Percentiles rank a stretch among this genome's conserved stretches.
Conservation (phyloP, 176 grass and related monocot species). For the Bonia amplexicaulis region DNA sequence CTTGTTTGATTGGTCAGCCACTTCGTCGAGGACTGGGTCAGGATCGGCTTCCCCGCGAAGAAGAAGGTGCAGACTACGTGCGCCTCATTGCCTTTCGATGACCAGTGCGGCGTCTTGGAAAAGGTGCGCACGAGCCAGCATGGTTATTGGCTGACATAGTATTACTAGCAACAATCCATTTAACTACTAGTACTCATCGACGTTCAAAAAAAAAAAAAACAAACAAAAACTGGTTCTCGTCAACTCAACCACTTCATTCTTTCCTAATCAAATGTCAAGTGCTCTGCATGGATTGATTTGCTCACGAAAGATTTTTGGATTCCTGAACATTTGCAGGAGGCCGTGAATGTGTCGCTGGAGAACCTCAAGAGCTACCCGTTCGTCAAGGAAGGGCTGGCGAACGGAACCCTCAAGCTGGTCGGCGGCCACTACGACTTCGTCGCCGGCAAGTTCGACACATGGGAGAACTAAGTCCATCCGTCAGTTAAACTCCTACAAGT, state of each 20-base stretch:
- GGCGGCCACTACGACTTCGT: conserved; percentile 82
- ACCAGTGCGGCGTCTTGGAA: conserved; percentile 64
- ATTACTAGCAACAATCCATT: background rate
- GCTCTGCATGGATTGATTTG: background rate
- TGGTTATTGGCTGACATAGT: background rate
- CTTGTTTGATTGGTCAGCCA: conserved; percentile 30
- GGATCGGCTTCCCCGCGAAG: conserved; percentile 51
- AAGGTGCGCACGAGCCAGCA: conserved; percentile 31
- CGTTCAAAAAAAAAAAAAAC: background rate
- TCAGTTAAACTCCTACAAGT: background rate
- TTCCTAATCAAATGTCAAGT: background rate
- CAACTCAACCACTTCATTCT: background rate
- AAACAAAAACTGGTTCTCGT: background rate
- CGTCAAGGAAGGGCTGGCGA: conserved; percentile 55
- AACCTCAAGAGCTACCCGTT: conserved; percentile 78
- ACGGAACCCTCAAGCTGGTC: conserved; percentile 61
- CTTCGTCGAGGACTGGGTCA: conserved; percentile 94
- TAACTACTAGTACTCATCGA: background rate
- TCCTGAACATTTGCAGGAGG: conserved; percentile 41
- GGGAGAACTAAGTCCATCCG: conserved; percentile 28
- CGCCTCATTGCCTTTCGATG: conserved; percentile 28
- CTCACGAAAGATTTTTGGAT: background rate
- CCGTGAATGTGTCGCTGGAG: conserved; percentile 58
- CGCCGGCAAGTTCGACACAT: conserved; percentile 62
- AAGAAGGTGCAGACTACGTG: conserved; percentile 47